Conservation (phyloP, 805 yeast species). For the Saccharomycopsis sp. region DNA sequence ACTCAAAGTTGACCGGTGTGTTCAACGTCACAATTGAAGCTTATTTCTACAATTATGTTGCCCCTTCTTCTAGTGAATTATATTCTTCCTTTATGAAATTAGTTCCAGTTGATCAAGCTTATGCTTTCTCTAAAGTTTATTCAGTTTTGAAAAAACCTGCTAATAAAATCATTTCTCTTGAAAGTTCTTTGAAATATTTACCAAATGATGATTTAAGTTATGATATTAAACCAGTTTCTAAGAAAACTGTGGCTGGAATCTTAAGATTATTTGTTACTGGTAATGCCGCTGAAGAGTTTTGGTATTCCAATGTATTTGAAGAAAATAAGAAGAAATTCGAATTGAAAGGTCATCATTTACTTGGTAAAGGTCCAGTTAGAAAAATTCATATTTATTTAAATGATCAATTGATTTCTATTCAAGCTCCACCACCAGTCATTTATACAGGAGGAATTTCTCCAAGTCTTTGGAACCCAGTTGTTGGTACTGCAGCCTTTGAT, state of each 20-base stretch:
- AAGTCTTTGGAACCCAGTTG: conserved; percentile 71
- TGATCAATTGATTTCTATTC: conserved; percentile 47
- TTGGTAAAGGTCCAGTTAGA: conserved; percentile 67
- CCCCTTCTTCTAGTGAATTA: conserved; percentile 10
- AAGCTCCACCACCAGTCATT: conserved; percentile 61
- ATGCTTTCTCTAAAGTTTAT: neutral
- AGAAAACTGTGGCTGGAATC: conserved; percentile 41
- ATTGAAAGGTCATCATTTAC: conserved; percentile 29
- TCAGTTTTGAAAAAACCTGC: conserved; percentile 26
- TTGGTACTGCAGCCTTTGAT: conserved; percentile 65
- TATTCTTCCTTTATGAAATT: conserved; percentile 14
- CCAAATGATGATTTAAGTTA: conserved; percentile 31
- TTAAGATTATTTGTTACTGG: conserved; percentile 61
- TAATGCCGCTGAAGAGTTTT: conserved; percentile 72
- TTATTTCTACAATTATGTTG: conserved; percentile 33
- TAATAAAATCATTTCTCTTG: conserved; percentile 27
- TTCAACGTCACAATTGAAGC: conserved; percentile 45
- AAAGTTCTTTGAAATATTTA: conserved; percentile 32
- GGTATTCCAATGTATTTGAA: conserved; percentile 60
- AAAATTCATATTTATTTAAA: conserved; percentile 51
- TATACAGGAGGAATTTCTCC: conserved; percentile 81
- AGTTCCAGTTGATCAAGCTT: conserved; percentile 5
- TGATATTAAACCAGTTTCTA: conserved; percentile 37
- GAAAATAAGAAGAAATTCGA: conserved; percentile 31
- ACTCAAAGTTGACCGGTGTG: conserved; percentile 46